phyloP scores from a whole-genome alignment of 1,139 yeast species.

The Diutina catenulata region DNA sequence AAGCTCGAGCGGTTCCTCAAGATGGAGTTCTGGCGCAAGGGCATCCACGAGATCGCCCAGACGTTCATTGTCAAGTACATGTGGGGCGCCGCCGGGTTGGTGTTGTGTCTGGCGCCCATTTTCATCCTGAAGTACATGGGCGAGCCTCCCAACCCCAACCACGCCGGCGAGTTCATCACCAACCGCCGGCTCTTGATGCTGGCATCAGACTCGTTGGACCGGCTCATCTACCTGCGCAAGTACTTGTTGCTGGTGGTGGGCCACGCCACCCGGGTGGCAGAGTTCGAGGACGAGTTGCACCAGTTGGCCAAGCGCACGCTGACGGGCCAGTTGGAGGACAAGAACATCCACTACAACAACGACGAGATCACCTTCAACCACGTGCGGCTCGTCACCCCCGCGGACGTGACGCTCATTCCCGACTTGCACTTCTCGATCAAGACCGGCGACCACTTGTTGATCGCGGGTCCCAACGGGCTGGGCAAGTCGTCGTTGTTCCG shows the following conservation, averaged over 20 bases:
- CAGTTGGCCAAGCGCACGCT: constrained; percentile 26
- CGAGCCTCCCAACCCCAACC: constrained; percentile 35
- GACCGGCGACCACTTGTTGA: constrained; percentile 75
- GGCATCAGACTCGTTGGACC: constrained; percentile 82
- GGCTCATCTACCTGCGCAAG: constrained; percentile 76
- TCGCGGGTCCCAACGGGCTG: constrained; percentile 93
- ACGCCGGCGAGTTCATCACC: constrained; percentile 76
- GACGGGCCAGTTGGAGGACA: constrained; percentile 21
- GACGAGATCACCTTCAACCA: constrained; percentile 58
- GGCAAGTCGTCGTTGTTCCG: constrained; percentile 90
- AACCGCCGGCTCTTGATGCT: constrained; percentile 75
- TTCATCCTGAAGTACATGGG: constrained; percentile 55
- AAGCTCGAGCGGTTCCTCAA: constrained; percentile 70
- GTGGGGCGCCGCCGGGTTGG: constrained; percentile 93
- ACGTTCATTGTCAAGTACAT: constrained; percentile 82
- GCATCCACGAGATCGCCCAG: constrained; percentile 65
- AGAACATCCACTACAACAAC: constrained; percentile 24
- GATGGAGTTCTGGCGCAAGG: constrained; percentile 66
- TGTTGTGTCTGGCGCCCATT: constrained; percentile 81
- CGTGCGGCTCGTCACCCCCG: constrained; percentile 77
- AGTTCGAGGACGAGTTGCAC: constrained; percentile 54
- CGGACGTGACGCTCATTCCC: constrained; percentile 61
- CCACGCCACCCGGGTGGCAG: constrained; percentile 66
- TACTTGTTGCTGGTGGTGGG: constrained; percentile 79
- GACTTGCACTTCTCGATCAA: constrained; percentile 59